Base-by-base conservation (phyloP, 345 rosid genomes). In the Conringia planisiliqua region DNA sequence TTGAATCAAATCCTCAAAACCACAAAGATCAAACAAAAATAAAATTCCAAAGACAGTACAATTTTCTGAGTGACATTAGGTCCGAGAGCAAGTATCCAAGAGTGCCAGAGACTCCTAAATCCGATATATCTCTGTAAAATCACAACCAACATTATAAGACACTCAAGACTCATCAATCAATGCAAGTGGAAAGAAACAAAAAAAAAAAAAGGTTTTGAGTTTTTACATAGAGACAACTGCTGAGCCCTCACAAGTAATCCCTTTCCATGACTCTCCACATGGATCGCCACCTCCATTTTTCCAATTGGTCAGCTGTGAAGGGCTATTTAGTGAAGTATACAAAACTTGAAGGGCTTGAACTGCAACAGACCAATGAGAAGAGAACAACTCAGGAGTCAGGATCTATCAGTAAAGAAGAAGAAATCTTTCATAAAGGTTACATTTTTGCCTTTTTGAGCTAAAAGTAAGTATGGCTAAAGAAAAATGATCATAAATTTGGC, bases 261-360 rank as follows among this genome's bases (percentile, higher is more conserved):
- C 99, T 85, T 82, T 88, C 99, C 99, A 96, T 61, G 98, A 86
- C 80, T 92, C 98, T 64, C 79, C 81, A 77, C 99, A 96, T n/a
- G 98, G 99, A 87, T 95, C 99, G 14, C 90, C 93, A 33, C 90
- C 93, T 16, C 60, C 77, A 77, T 56, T 84, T 60, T 86, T 90
- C 99, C 99, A 96, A 82, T 83, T 90, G 55, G 93, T 92, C 35
- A 96, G 83, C 87, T 89, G 87, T n/a, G 87, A 81, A 74, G 99
- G 86, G 70, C 86, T 85, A 76, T 89, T 89, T 52, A 96, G 74
- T 64, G 99, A 83, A 80, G 88, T 83, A 79, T 86, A 96, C 73
- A 92, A 9, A 39, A 86, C 88, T 76, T 90, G 99, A 75, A 96
- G 86, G n/a, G 87, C 96, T 86, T 84, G 92, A 78, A 83, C 99